phyloP scores from a whole-genome alignment of 768 basidiomycete species.

The Tulasnella calospora region DNA sequence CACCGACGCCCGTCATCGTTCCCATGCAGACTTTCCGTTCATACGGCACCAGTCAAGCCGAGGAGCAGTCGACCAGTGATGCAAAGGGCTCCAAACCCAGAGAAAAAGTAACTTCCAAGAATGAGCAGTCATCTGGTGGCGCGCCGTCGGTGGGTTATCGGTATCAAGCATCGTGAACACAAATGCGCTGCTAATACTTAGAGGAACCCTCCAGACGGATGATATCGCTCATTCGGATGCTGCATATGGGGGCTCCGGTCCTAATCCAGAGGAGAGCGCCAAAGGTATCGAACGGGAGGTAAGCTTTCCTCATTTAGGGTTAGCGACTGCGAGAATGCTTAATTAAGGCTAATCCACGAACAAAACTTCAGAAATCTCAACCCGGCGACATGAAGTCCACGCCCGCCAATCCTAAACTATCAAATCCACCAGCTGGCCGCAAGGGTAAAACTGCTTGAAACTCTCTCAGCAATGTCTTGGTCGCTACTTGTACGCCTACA shows the following conservation, averaged over 20 bases:
- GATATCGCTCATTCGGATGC: slow-evolving; percentile 23
- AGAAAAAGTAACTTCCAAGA: slow-evolving; percentile 9
- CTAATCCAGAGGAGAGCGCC: slow-evolving; percentile 15
- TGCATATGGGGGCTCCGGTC: background rate
- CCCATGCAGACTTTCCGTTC: slow-evolving; percentile 19
- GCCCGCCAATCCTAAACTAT: slow-evolving; percentile 15
- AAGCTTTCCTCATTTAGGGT: background rate
- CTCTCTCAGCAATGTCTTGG: background rate
- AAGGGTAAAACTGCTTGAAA: background rate
- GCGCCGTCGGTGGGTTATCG: slow-evolving; percentile 13
- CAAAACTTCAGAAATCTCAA: background rate
- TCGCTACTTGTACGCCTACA: background rate
- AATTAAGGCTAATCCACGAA: background rate
- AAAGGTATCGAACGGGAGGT: slow-evolving; percentile 19
- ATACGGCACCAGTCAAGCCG: background rate
- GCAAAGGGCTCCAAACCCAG: background rate
- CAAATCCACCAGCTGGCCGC: slow-evolving; percentile 8
- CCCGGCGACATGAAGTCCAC: slow-evolving; percentile 4
- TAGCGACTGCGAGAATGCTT: background rate
- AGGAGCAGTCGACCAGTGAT: background rate
- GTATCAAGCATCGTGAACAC: background rate
- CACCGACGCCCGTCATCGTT: slow-evolving; percentile 14
- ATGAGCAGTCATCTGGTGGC: slow-evolving; percentile 17
- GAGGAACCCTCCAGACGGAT: slow-evolving; percentile 3
- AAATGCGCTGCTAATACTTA: background rate